Conservation (phyloP, 768 basidiomycete species). For the Pulveroboletus sp. region DNA sequence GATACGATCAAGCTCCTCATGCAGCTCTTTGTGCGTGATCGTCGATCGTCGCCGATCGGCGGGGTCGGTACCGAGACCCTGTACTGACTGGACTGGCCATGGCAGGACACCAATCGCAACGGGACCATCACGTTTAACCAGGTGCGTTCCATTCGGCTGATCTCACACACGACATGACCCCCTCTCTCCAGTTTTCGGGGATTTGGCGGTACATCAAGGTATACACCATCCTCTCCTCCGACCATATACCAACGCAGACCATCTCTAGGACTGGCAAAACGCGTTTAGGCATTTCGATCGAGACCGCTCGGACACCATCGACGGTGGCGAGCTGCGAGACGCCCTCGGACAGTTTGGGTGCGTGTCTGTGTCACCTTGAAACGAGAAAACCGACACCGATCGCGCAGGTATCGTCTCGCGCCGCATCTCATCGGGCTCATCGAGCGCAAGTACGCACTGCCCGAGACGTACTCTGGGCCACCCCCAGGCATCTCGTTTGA, state of each 20-base stretch:
- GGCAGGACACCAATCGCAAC: conserved; percentile 64
- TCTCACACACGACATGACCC: neutral
- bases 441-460: conserved; percentile 70
- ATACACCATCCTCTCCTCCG: neutral
- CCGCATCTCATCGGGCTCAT: conserved; percentile 65
- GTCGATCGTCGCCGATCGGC: neutral
- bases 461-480: conserved; percentile 32
- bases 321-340: conserved; percentile 59
- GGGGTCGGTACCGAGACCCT: neutral
- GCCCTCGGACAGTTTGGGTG: conserved; percentile 77
- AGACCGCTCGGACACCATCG: conserved; percentile 82
- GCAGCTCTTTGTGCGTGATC: conserved; percentile 62
- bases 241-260: no score
- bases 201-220: conserved; percentile 83
- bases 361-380: neutral
- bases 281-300: conserved; percentile 82
- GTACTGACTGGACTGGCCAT: neutral
- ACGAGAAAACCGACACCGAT: neutral
- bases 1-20: conserved; percentile 87
- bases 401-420: conserved; percentile 59
- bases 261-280: conserved; percentile 71
- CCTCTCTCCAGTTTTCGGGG: conserved; percentile 51
- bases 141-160: conserved; percentile 34
- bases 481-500: conserved; percentile 76
- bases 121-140: conserved; percentile 82